Conservation (phyloP, 176 grass and related monocot genomes). For the Triticum urartu region DNA sequence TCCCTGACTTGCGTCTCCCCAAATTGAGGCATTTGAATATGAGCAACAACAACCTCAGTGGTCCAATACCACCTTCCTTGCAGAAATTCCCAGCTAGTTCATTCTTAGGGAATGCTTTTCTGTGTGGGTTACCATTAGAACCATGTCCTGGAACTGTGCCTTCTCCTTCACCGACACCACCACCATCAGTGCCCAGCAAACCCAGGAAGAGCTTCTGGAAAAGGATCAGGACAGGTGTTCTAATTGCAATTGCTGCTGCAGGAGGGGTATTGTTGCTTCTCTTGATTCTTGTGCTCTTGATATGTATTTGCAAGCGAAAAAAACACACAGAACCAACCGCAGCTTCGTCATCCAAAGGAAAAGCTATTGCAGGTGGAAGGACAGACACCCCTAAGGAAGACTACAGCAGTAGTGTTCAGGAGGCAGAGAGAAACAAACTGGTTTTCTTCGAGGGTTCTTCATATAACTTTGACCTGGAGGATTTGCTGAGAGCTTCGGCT, state of each 20-base stretch:
- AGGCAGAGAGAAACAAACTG: conserved; percentile 88
- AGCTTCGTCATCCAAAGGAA: conserved; percentile 65
- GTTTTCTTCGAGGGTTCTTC: conserved; percentile 90
- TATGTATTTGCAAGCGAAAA: conserved; percentile 79
- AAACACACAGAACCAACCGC: conserved; percentile 39
- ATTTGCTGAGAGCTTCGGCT: conserved; percentile 93
- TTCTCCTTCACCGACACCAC: conserved; percentile 54
- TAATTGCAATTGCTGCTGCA: conserved; percentile 57
- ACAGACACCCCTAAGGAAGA: conserved; percentile 80
- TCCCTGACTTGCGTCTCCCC: conserved; percentile 74
- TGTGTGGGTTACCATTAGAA: conserved; percentile 70
- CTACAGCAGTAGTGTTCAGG: conserved; percentile 89
- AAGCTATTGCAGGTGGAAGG: conserved; percentile 59
- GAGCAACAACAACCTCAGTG: conserved; percentile 94
- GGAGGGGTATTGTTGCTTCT: conserved; percentile 65
- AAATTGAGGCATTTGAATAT: conserved; percentile 88
- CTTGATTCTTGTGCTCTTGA: conserved; percentile 53
- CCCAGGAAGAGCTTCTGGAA: conserved; percentile 67
- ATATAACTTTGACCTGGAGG: conserved; percentile 94
- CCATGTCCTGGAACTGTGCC: conserved; percentile 58
- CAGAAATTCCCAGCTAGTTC: conserved; percentile 64
- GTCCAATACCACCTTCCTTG: conserved; percentile 74
- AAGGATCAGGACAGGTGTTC: conserved; percentile 59
- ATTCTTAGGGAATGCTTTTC: conserved; percentile 82
- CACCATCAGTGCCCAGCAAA: conserved; percentile 38